phyloP scores from a whole-genome alignment of 148 eudicot species.

The Linanthus parryae region DNA sequence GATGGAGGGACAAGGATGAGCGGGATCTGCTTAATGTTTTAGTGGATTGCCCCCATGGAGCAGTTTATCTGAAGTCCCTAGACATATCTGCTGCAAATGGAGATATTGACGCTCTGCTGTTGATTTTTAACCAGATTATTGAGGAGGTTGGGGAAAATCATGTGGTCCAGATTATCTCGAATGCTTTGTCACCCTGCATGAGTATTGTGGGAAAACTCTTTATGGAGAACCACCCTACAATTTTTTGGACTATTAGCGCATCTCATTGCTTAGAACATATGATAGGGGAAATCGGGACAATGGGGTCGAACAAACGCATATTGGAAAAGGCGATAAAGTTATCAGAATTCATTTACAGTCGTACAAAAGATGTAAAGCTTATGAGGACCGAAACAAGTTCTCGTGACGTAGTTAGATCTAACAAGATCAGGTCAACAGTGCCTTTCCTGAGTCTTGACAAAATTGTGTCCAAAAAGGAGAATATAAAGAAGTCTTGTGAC shows the following conservation, averaged over 20 bases:
- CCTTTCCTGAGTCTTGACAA: slow-evolving; percentile 54
- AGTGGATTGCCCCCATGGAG: slow-evolving; percentile 54
- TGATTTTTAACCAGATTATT: slow-evolving; percentile 41
- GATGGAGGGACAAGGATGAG: slow-evolving; percentile 52
- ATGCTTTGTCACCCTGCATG: slow-evolving; percentile 35
- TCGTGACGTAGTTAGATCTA: slow-evolving; percentile 33
- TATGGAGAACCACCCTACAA: slow-evolving; percentile 34
- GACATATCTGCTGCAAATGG: slow-evolving; percentile 41
- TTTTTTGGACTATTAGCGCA: slow-evolving; percentile 63
- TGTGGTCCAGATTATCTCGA: slow-evolving; percentile 57
- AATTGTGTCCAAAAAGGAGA: slow-evolving; percentile 27
- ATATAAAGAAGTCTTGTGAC: slow-evolving; percentile 28
- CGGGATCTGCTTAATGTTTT: slow-evolving; percentile 43
- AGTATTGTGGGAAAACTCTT: slow-evolving; percentile 34
- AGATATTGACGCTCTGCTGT: slow-evolving; percentile 33
- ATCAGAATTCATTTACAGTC: slow-evolving; percentile 41
- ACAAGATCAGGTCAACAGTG: slow-evolving; percentile 27
- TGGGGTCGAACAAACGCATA: slow-evolving; percentile 24
- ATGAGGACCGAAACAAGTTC: slow-evolving; percentile 26
- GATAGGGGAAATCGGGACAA: slow-evolving; percentile 35
- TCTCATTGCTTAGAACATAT: slow-evolving; percentile 53
- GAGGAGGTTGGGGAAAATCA: slow-evolving; percentile 49
- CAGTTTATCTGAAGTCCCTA: slow-evolving; percentile 47
- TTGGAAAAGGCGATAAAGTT: slow-evolving; percentile 42
- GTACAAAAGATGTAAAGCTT: slow-evolving; percentile 22